A percentile compares a stretch with the other conserved stretches of the same genome.
Conservation (phyloP, 129 eudicot genomes). For the Chrysanthemum lavandulifolium region DNA sequence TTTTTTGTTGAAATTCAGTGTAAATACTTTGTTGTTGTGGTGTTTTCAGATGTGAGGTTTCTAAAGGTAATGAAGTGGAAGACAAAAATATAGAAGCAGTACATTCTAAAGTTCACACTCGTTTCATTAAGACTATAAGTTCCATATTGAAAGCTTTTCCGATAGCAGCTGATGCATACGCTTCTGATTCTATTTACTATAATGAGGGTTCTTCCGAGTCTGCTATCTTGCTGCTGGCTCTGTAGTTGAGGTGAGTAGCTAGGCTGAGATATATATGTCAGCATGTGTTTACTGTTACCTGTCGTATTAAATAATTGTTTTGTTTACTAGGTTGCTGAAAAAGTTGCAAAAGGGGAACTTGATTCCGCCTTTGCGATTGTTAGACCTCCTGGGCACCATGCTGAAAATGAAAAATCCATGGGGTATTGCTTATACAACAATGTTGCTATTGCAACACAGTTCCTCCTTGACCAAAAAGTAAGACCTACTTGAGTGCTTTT, state of each 20-base stretch:
- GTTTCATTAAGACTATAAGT: slow-evolving; percentile 69
- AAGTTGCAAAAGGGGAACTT: slow-evolving; percentile 87
- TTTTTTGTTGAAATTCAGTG: no score
- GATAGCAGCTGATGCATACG: slow-evolving; percentile 2
- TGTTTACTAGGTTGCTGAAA: slow-evolving; percentile 62
- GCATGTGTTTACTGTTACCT: not conserved
- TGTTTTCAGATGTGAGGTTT: slow-evolving; percentile 58
- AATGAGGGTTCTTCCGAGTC: slow-evolving; percentile 90
- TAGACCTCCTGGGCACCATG: slow-evolving; percentile 99
- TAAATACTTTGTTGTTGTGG: no score
- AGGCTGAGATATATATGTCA: not conserved
- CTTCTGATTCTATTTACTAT: slow-evolving; percentile 61
- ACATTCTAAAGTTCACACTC: slow-evolving; percentile 67
- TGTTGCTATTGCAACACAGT: slow-evolving; percentile 81
- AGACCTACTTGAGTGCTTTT: slow-evolving; percentile 22
- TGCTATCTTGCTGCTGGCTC: slow-evolving; percentile 97
- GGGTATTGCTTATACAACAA: slow-evolving; percentile 90
- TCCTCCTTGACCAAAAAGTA: slow-evolving; percentile 76
- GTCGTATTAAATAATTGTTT: not conserved
- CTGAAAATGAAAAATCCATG: slow-evolving; percentile 82
- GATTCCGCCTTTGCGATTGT: slow-evolving; percentile 92
- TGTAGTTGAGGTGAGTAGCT: slow-evolving; percentile 60
- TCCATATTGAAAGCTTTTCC: slow-evolving; percentile 30
- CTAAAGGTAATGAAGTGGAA: slow-evolving; percentile 72
- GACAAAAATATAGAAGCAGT: slow-evolving; percentile 67